phyloP scores from a whole-genome alignment of 371 early-diverging fungal genomes.

The Mortierella sp. region DNA sequence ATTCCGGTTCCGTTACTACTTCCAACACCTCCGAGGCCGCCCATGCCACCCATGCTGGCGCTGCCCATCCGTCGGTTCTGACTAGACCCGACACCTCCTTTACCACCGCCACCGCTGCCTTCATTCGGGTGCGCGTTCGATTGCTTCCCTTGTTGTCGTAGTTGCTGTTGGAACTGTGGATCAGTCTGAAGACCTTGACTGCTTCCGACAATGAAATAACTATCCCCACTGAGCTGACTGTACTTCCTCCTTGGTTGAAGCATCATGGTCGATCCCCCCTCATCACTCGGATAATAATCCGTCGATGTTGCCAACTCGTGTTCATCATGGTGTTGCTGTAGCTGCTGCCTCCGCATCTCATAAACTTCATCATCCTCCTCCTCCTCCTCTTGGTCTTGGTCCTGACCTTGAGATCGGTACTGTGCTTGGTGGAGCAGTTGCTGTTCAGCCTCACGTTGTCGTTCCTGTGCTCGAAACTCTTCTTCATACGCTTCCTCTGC shows the following conservation, averaged over 20 bases:
- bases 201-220: conserved; percentile 26
- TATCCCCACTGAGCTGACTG: conserved; percentile 27
- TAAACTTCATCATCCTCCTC: conserved; percentile 4
- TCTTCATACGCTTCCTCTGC: conserved; percentile 46
- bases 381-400: background rate
- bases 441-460: conserved; percentile 21
- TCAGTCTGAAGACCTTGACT: background rate
- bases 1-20: background rate
- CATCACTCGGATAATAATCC: conserved; percentile 2
- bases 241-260: background rate
- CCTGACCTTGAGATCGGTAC: background rate
- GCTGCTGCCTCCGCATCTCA: background rate
- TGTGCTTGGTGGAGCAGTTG: background rate
- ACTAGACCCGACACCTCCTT: too few species aligned
- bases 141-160: background rate
- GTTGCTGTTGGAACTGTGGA: conserved; percentile 14
- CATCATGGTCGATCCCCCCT: background rate
- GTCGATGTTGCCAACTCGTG: background rate
- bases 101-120: too few species aligned
- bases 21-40: too few species aligned
- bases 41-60: background rate
- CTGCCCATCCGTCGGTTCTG: background rate
- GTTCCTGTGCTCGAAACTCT: conserved; percentile 30
- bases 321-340: background rate
- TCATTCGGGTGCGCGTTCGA: background rate